phyloP scores from a whole-genome alignment of 371 early-diverging fungal species.

The Nematocida sp. region DNA sequence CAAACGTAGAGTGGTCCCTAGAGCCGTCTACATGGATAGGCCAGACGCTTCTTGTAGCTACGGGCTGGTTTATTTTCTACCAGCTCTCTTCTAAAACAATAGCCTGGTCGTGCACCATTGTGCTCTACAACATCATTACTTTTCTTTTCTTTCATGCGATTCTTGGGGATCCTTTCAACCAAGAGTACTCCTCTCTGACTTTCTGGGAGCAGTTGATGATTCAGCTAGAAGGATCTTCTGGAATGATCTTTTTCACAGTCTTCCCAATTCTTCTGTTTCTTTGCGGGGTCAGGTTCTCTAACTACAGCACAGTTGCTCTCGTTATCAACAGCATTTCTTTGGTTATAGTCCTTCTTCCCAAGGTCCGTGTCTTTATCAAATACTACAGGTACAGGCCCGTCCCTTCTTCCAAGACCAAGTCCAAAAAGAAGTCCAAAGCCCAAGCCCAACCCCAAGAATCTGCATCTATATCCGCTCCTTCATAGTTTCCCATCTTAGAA shows the following conservation, averaged over 20 bases:
- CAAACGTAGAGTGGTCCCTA: conserved; percentile 45
- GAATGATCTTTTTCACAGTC: conserved; percentile 60
- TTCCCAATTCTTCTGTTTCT: conserved; percentile 63
- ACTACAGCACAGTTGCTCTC: conserved; percentile 58
- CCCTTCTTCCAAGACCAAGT: too few species aligned
- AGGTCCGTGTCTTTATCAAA: conserved; percentile 29
- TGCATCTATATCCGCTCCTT: neutral
- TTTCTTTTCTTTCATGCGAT: conserved; percentile 65
- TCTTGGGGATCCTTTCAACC: conserved; percentile 65
- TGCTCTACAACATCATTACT: conserved; percentile 62
- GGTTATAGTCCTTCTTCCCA: conserved; percentile 61
- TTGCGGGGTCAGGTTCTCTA: conserved; percentile 52
- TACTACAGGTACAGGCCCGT: too few species aligned
- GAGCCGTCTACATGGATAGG: conserved; percentile 52
- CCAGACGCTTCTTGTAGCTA: conserved; percentile 42
- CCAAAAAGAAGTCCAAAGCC: neutral
- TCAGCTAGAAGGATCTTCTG: conserved; percentile 58
- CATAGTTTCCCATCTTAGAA: too few species aligned
- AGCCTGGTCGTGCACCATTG: conserved; percentile 56
- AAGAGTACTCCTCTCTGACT: conserved; percentile 56
- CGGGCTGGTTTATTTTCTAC: conserved; percentile 36
- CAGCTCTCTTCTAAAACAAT: conserved; percentile 46
- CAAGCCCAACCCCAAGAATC: neutral
- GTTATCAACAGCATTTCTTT: conserved; percentile 55
- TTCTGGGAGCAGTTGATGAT: conserved; percentile 66